A percentile compares a stretch with the other conserved stretches of the same genome.
Evolutionary conservation across 306 rosid species (phyloP).

Genomic region (Calophaca sinica): DNA sequence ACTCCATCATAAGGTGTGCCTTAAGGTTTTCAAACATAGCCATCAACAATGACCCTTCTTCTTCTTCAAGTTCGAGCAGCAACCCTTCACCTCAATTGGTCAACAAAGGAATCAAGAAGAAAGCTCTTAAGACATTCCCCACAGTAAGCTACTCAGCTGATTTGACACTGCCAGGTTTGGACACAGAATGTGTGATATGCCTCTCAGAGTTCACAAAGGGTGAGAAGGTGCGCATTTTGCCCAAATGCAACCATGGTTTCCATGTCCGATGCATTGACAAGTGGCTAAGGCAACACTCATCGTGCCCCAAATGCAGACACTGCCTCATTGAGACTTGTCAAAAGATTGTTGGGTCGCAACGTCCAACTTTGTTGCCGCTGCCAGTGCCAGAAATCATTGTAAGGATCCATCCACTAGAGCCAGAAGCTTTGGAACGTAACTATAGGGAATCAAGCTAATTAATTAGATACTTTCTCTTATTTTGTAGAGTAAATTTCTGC

Average conservation of each 20-base stretch:
- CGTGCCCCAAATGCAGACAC: constrained; percentile 92
- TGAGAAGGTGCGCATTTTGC: constrained; percentile 73
- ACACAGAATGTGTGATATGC: constrained; percentile 77
- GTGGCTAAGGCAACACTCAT: constrained; percentile 81
- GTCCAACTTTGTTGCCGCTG: background rate
- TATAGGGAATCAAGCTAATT: background rate
- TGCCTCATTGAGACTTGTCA: constrained; percentile 72
- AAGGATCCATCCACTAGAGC: constrained; percentile 64
- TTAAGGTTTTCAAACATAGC: constrained; percentile 60
- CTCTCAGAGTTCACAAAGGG: constrained; percentile 66
- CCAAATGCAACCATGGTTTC: constrained; percentile 72
- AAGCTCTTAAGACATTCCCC: constrained; percentile 75
- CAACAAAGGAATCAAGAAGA: constrained; percentile 70
- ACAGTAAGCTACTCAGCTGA: constrained; percentile 64
- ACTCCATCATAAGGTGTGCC: constrained; percentile 80
- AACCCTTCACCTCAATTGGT: constrained; percentile 32
- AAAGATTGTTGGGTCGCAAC: constrained; percentile 66
- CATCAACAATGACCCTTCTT: constrained; percentile 42
- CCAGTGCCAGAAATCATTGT: constrained; percentile 53
- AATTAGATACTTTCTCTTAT: background rate
- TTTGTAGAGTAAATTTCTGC: no score
- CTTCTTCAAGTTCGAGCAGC: no score
- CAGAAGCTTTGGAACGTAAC: constrained; percentile 60
- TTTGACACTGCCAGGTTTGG: constrained; percentile 58
- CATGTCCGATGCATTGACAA: constrained; percentile 85